A percentile compares a stretch with the other conserved stretches of the same genome.
Evolutionary conservation across 768 basidiomycete species (phyloP).

Genomic region (Mrakia gelida): DNA sequence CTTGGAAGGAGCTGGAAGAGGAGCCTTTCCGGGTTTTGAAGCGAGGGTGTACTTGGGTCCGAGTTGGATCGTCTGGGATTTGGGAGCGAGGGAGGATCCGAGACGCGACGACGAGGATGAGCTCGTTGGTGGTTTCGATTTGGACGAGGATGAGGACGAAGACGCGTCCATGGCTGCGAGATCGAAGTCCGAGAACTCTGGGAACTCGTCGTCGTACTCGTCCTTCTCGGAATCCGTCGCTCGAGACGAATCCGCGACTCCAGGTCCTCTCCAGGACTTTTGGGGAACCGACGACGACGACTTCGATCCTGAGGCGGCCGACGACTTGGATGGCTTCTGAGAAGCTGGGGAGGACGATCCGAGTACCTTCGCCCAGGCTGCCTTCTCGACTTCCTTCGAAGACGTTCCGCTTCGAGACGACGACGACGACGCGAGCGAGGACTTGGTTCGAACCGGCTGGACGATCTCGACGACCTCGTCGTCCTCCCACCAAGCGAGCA

Average conservation of each 20-base stretch:
- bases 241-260: background rate
- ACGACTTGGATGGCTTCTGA: background rate
- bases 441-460: background rate
- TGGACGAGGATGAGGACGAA: background rate
- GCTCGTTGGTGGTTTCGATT: background rate
- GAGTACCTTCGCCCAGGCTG: constrained; percentile 3
- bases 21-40: background rate
- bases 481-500: constrained; percentile 55
- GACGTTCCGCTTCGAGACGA: background rate
- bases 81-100: background rate
- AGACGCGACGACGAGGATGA: constrained; percentile 17
- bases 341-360: background rate
- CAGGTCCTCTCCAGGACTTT: constrained; percentile 12
- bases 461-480: constrained; percentile 61
- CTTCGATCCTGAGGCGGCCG: background rate
- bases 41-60: background rate
- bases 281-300: background rate
- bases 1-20: background rate
- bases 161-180: background rate
- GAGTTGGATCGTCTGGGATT: background rate
- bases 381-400: background rate
- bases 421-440: background rate
- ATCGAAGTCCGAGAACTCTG: constrained; percentile 11
- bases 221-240: background rate
- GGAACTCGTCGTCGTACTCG: constrained; percentile 27